Conservation (phyloP, 2,329 filamentous ascomycete genomes). For the Karstenula rhodostoma region DNA sequence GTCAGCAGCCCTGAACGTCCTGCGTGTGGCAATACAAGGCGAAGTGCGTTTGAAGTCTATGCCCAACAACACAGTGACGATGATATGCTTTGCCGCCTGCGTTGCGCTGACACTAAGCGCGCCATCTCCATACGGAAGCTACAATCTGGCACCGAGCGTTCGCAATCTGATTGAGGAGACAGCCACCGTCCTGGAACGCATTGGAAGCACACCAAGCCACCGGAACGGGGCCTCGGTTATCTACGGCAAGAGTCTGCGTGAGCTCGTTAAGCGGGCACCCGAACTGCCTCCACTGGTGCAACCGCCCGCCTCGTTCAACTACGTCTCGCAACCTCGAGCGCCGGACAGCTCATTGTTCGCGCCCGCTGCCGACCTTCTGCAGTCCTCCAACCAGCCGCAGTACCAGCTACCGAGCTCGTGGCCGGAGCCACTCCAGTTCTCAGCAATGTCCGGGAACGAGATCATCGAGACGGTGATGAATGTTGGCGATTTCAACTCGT, state of each 20-base stretch:
- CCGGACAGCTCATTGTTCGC: constrained; percentile 14
- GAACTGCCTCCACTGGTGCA: constrained; percentile 13
- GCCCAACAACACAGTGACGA: constrained; percentile 81
- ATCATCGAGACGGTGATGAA: constrained; percentile 72
- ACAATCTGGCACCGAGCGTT: constrained; percentile 45
- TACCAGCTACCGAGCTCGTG: constrained; percentile 31
- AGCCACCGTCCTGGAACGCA: constrained; percentile 72
- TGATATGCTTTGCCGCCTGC: constrained; percentile 73
- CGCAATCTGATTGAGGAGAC: constrained; percentile 66
- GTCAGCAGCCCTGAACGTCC: constrained; percentile 76
- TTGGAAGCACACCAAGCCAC: constrained; percentile 71
- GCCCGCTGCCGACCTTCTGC: constrained; percentile 15
- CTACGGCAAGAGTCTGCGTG: constrained; percentile 64
- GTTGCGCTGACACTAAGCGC: constrained; percentile 60
- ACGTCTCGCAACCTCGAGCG: constrained; percentile 21
- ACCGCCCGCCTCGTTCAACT: constrained; percentile 12
- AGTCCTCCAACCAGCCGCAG: constrained; percentile 16
- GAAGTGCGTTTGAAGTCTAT: constrained; percentile 75
- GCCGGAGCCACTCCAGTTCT: constrained; percentile 63
- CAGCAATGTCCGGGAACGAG: constrained; percentile 74
- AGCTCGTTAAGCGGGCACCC: constrained; percentile 47
- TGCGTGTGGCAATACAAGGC: constrained; percentile 76
- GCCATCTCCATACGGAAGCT: constrained; percentile 32
- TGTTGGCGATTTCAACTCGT: constrained; percentile 66
- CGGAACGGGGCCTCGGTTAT: constrained; percentile 71